phyloP scores from a whole-genome alignment of 345 rosid species.

The Anastatica hierochuntica region DNA sequence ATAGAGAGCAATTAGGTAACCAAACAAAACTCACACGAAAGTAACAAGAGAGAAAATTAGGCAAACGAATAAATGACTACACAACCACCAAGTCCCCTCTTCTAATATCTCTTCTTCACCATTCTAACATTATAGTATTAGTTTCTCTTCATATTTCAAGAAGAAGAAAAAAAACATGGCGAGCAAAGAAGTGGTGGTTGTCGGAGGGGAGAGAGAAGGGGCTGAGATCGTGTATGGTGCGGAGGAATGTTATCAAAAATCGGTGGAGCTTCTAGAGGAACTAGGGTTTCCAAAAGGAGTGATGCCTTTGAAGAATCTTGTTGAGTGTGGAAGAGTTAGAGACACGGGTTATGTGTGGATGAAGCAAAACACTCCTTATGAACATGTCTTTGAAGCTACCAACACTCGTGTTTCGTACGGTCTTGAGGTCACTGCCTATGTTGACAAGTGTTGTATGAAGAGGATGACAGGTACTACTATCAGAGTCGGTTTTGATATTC shows the following conservation, averaged over 20 bases:
- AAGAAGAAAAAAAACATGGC: constrained; percentile 25
- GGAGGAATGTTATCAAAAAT: constrained; percentile 53
- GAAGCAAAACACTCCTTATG: constrained; percentile 65
- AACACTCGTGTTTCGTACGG: constrained; percentile 57
- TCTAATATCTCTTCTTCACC: background rate
- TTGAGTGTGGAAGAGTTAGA: constrained; percentile 70
- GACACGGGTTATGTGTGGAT: constrained; percentile 92
- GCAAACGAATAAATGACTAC: constrained; percentile 25
- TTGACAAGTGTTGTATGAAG: constrained; percentile 76
- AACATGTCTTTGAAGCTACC: constrained; percentile 61
- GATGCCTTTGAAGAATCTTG: constrained; percentile 72
- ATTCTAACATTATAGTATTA: background rate
- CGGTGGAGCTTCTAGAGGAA: constrained; percentile 64
- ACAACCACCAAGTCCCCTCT: constrained; percentile 14
- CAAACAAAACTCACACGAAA: constrained; percentile 19
- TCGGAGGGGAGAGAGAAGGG: constrained; percentile 40
- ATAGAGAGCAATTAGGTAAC: constrained; percentile 24
- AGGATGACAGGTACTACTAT: constrained; percentile 55
- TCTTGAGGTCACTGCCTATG: constrained; percentile 68
- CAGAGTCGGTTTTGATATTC: too few species aligned
- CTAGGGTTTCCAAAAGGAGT: constrained; percentile 89
- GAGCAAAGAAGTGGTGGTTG: constrained; percentile 8
- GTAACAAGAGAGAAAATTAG: constrained; percentile 15
- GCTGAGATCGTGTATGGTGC: constrained; percentile 70
- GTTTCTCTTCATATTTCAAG: constrained; percentile 4